A percentile compares a stretch with the other conserved stretches of the same genome.
Evolutionary conservation across 2,329 filamentous ascomycete species (phyloP).

Genomic region (Massarina eburnea): DNA sequence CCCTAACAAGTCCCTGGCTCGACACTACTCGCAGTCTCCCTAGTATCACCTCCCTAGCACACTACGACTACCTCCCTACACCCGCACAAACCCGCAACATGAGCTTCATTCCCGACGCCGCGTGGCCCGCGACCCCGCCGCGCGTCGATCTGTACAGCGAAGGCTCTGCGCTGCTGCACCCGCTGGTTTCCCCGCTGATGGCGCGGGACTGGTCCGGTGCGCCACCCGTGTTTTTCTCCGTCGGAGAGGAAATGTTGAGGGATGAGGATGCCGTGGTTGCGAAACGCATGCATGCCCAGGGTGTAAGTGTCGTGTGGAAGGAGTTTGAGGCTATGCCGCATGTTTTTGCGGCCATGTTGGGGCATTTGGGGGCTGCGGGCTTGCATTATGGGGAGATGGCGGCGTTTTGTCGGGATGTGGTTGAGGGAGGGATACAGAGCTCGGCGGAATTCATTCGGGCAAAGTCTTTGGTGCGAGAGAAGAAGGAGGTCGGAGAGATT

Average conservation of each 20-base stretch:
- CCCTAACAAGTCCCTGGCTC: slow-evolving; percentile 68
- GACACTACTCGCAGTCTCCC: slow-evolving; percentile 68
- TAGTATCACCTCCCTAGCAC: slow-evolving; percentile 54
- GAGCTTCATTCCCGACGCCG: slow-evolving; percentile 51
- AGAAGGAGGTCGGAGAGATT: slow-evolving; percentile 30
- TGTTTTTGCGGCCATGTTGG: slow-evolving; percentile 57
- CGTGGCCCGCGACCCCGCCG: slow-evolving; percentile 50
- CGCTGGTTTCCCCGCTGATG: slow-evolving; percentile 66
- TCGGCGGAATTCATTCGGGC: slow-evolving; percentile 30
- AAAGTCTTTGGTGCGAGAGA: slow-evolving; percentile 30
- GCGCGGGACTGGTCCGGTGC: slow-evolving; percentile 60
- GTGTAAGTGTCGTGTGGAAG: slow-evolving; percentile 65
- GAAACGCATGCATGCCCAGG: slow-evolving; percentile 56
- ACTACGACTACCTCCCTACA: slow-evolving; percentile 66
- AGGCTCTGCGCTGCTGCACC: slow-evolving; percentile 57
- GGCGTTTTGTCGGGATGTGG: slow-evolving; percentile 32
- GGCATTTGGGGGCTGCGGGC: slow-evolving; percentile 25
- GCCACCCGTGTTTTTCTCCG: slow-evolving; percentile 68
- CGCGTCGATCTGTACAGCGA: slow-evolving; percentile 53
- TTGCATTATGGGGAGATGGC: slow-evolving; percentile 43
- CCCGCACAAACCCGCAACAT: slow-evolving; percentile 40
- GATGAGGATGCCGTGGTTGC: slow-evolving; percentile 69
- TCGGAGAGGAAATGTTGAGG: slow-evolving; percentile 70
- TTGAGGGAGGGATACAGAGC: slow-evolving; percentile 23
- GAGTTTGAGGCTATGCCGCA: slow-evolving; percentile 83